phyloP scores from a whole-genome alignment of 2,329 filamentous ascomycete genomes.

The Nemania sp. region DNA sequence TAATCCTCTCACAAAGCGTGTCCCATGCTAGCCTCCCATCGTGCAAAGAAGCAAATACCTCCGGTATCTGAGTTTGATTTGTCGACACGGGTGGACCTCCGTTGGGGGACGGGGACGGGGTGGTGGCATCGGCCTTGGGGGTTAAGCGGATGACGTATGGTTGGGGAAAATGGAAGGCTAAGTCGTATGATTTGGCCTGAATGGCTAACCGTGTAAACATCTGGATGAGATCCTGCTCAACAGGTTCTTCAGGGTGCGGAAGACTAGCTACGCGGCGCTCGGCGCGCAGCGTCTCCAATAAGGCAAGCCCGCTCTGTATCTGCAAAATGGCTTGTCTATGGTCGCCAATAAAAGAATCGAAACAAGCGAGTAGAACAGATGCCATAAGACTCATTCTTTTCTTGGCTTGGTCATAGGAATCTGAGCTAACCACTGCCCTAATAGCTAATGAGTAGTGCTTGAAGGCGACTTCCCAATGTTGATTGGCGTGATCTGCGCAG shows the following conservation, averaged over 20 bases:
- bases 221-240: conserved; percentile 62
- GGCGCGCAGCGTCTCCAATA: conserved; percentile 57
- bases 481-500: conserved; percentile 45
- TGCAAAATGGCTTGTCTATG: conserved; percentile 64
- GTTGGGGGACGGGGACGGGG: conserved; percentile 47
- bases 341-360: conserved; percentile 68
- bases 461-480: conserved; percentile 63
- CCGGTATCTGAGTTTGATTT: conserved; percentile 45
- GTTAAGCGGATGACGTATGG: conserved; percentile 61
- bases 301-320: conserved; percentile 60
- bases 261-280: conserved; percentile 47
- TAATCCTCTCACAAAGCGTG: conserved; percentile 56
- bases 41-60: conserved; percentile 51
- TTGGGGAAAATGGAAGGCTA: conserved; percentile 68
- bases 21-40: conserved; percentile 63
- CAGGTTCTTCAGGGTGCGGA: conserved; percentile 49
- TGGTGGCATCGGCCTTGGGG: conserved; percentile 41
- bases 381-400: conserved; percentile 64
- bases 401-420: conserved; percentile 48
- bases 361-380: conserved; percentile 67
- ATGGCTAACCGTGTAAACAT: conserved; percentile 67
- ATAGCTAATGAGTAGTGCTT: conserved; percentile 62
- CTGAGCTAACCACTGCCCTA: conserved; percentile 51
- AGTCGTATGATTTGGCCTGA: conserved; percentile 68
- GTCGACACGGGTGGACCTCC: conserved; percentile 47